phyloP scores from a whole-genome alignment of 805 yeast genomes.

The Candida lessepsii region DNA sequence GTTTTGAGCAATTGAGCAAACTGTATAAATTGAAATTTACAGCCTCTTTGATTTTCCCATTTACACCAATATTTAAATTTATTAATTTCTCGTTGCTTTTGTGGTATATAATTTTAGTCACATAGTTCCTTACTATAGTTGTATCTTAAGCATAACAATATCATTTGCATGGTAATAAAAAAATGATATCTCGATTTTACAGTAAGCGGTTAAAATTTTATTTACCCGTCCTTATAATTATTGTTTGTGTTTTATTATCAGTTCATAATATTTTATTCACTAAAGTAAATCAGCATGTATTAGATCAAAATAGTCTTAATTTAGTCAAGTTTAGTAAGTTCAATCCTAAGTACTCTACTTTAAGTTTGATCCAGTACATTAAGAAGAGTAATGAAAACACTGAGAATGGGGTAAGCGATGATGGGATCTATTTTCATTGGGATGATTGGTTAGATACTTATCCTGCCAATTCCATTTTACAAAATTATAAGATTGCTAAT shows the following conservation, averaged over 20 bases:
- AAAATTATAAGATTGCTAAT: conserved; percentile 14
- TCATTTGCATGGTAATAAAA: not conserved
- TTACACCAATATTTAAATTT: too few species aligned
- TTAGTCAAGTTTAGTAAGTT: conserved; percentile 22
- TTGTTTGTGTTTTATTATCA: conserved; percentile 11
- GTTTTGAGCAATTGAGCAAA: conserved; percentile 3
- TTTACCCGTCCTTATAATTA: conserved; percentile 14
- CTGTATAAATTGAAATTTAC: conserved; percentile 1
- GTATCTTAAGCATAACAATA: not conserved
- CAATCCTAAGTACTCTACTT: conserved; percentile 24
- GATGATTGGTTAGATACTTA: conserved; percentile 38
- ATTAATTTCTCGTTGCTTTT: too few species aligned
- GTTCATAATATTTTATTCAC: conserved; percentile 14
- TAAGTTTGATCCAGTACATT: conserved; percentile 4
- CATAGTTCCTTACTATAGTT: too few species aligned
- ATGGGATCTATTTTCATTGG: conserved; percentile 39
- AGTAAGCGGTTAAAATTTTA: conserved; percentile 19
- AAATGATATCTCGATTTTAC: conserved; percentile 18
- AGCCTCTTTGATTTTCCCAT: not conserved
- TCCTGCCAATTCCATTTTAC: conserved; percentile 23
- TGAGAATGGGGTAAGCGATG: not conserved
- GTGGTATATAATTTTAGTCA: too few species aligned
- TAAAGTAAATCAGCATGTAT: conserved; percentile 21
- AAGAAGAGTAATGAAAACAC: too few species aligned
- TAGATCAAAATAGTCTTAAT: conserved; percentile 24